Base-by-base conservation (phyloP, 192 early-diverging fungal species). In the Rhizophagus clarus region DNA sequence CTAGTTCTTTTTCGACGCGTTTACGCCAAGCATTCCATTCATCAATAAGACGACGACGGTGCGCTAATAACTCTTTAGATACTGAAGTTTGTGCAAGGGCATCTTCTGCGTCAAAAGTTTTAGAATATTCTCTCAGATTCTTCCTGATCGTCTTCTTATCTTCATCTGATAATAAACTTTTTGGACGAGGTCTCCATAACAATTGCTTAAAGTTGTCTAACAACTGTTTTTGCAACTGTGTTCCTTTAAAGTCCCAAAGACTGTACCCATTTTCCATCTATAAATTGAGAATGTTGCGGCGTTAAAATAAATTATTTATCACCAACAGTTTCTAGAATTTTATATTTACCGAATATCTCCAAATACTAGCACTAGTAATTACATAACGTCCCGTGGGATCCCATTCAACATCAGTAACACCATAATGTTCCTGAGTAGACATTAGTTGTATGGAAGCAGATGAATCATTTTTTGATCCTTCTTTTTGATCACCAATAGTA, bases 361-460 rank as follows among this genome's bases (percentile, higher is more conserved):
- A 97, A 82, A 92, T 89, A 28, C 94, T 95, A 31, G 96, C 93
- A 42, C 91, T 93, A 64, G 93, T 91, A 11, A 93, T 85, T n/a
- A 98, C 92, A 82, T 91, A 99, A 72, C 98, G 94, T 79, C 98
- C 98, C 32, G 95, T 98, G 10, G 98, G 97, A 82, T 99, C 98
- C 98, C 98, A 99, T 83, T 98, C 96, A 71, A 98, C 90, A 80
- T 98, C 97, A 26, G 96, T 97, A 61, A 95, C 91, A 86, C 93
- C 94, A 87, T 97, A 98, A 85, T 98, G 98, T 85, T 98, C 97
- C 56, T 89, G 91, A 4, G 90, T 85, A 56, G 86, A 86, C 84
- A 98, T 85, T 72, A 93, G 80, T 67, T 92, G 86, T 70, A 94
- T 83, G 73, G 88, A 83, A 11, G 87, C 85, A 77, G 84, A 79